These are phyloP conservation scores for Mortierella sp. DNA, from an alignment of 371 early-diverging fungal species.

Conservation along the genomic window DNA sequence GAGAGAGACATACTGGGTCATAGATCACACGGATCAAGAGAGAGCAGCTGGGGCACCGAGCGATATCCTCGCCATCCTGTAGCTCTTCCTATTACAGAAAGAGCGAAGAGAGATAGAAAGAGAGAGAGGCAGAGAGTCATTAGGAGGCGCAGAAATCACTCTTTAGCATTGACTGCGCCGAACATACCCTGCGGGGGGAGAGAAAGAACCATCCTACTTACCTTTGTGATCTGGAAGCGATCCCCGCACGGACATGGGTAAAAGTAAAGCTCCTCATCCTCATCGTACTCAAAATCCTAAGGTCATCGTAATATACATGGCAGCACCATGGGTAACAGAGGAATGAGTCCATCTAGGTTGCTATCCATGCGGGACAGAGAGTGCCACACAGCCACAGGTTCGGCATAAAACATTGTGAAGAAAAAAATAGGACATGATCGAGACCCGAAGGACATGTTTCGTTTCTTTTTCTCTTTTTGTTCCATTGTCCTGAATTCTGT, in stretches of 20 bases:
- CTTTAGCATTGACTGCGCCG: background rate
- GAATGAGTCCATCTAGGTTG: too few species aligned
- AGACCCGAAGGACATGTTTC: too few species aligned
- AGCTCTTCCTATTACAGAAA: constrained; percentile 76
- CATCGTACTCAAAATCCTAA: constrained; percentile 96
- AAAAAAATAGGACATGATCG: too few species aligned
- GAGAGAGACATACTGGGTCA: constrained; percentile 66
- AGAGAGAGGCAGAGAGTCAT: too few species aligned
- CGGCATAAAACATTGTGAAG: too few species aligned
- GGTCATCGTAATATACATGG: background rate
- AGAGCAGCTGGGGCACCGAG: constrained; percentile 97
- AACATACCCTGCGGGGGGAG: background rate
- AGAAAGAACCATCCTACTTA: too few species aligned
- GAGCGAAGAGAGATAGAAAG: background rate
- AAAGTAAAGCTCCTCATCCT: constrained; percentile 82
- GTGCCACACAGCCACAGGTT: too few species aligned
- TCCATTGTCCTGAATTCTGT: too few species aligned
- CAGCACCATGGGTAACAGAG: background rate
- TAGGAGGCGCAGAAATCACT: background rate
- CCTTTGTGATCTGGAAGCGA: constrained; percentile 90
- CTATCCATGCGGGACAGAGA: too few species aligned
- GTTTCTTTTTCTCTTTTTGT: too few species aligned
- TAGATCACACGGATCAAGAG: constrained; percentile 90
- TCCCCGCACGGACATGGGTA: constrained; percentile 99
- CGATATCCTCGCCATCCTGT: constrained; percentile 93